Conservation (phyloP, 306 rosid species). For the Vigna trinervia region DNA sequence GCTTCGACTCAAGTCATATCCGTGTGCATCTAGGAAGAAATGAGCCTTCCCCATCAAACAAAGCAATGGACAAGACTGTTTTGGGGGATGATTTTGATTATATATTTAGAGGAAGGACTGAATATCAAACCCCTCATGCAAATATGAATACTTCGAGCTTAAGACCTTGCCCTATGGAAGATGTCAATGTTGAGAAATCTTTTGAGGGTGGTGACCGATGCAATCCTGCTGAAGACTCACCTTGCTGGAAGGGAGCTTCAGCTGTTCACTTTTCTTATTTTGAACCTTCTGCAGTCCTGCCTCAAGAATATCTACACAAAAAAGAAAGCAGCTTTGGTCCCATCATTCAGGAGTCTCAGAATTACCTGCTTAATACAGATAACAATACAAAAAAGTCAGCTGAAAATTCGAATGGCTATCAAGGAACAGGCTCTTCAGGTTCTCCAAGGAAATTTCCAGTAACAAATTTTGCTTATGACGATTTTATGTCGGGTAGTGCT, state of each 20-base stretch:
- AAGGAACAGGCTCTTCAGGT: constrained; percentile 51
- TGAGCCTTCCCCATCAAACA: constrained; percentile 56
- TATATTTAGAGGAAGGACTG: constrained; percentile 51
- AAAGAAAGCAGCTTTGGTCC: constrained; percentile 45
- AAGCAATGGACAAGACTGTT: constrained; percentile 46
- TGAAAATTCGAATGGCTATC: constrained; percentile 51
- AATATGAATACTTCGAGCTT: constrained; percentile 52
- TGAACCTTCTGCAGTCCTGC: constrained; percentile 48
- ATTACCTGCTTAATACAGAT: constrained; percentile 39
- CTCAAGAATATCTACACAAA: constrained; percentile 48
- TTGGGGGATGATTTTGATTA: constrained; percentile 48
- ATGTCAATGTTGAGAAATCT: constrained; percentile 56
- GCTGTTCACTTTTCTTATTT: constrained; percentile 54
- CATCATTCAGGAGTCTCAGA: constrained; percentile 51
- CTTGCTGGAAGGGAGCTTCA: constrained; percentile 96
- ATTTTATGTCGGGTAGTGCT: constrained; percentile 50
- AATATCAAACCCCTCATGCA: constrained; percentile 47
- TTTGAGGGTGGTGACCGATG: constrained; percentile 65
- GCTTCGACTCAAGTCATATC: constrained; percentile 52
- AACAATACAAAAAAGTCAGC: constrained; percentile 46
- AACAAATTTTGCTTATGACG: constrained; percentile 48
- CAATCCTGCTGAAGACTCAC: constrained; percentile 87
- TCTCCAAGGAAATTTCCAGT: constrained; percentile 50
- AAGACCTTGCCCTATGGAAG: constrained; percentile 52
- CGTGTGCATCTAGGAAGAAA: constrained; percentile 56